Evolutionary conservation across 805 yeast species (phyloP), one percentile per base, ranked within the genome.

Genomic region (Ogataea nitratoaversa): DNA sequence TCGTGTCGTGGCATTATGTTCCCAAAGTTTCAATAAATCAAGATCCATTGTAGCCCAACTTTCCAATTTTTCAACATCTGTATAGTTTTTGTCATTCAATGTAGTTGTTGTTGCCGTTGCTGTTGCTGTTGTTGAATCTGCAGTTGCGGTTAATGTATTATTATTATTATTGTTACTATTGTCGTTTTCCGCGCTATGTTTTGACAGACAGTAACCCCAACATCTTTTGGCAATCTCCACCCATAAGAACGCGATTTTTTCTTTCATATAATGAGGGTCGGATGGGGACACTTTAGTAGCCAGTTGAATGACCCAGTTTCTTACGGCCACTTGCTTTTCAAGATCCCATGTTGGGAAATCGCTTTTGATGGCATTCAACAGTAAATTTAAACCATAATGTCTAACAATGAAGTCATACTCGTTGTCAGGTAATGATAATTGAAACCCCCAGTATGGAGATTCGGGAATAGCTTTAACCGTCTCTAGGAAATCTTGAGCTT

Each of bases 381-480:
- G 64, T 45, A 93, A 64, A 14, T 91, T 80, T 30, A 93, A 67
- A 0, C 99, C 99, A 60, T 80, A 93, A 62, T 95, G 97, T 46
- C 96, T 79, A 19, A 90, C 89, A 20, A 87, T 79, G 48, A 71
- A 76, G 56, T 82, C 76, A 32, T 75, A 68, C 49, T 79, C 67
- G 65, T 76, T 67, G 59, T 79, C 76, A 1, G 77, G 77, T 19
- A 77, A 57, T 1, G 95, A 88, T 43, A 93, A 71, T 59, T 84
- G 88, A 62, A 82, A 91, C 3, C 97, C 97, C 90, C 95, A 88
- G 46, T 68, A 77, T 0, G 99, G 97, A 17, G 95, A 82, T 57
- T 90, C 95, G 8, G 82, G 84, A 46, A 83, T 80, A 32, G 70
- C 65, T 56, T 87, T 90, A 19, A 91, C 76, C 9, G 78, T 68